Evolutionary conservation across 495 filamentous ascomycete genomes (phyloP), one percentile per base, ranked within the genome.

Genomic region (Podospora bellae-mahoneyi): DNA sequence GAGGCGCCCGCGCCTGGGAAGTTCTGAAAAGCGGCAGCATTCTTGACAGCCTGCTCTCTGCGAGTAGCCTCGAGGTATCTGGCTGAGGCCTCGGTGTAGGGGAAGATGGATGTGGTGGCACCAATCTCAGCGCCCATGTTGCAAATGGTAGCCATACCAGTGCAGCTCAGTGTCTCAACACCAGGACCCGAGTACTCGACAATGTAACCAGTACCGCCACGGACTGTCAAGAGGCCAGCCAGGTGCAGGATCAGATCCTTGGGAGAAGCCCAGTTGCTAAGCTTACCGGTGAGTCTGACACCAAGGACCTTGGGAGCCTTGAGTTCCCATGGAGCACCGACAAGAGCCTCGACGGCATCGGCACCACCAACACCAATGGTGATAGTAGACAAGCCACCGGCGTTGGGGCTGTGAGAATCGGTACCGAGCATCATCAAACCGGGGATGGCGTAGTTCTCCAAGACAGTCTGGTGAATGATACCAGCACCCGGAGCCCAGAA

Each of bases 391-490:
- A 99, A 79, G 68, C 95, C 95, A 77, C 95, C 95, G 16, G 89
- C 95, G 77, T 99, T 98, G 23, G 95, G 95, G 30, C 95, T 97
- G 81, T 98, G 95, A 75, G 94, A 97, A 78, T 99, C 95, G 48
- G 95, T 99, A 66, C 95, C 95, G n/a, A 99, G 86, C 94, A 98
- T 97, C 95, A 99, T 97, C 74, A 97, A 77, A 59, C 95, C 95
- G 4, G 95, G 95, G 4, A 93, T 89, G n/a, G 95, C 92, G 76
- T 99, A 99, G 80, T 98, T 98, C 84, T 99, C 95, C 72, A 99
- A 82, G 57, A 99, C 95, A 67, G 91, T 96, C 85, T 99, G 95
- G 81, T 99, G 95, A 71, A 99, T 99, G 68, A 99, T 99, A 68
- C 95, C 95, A n/a, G 95, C 95, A 64, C 96, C 96, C 0, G 95